Evolutionary conservation across 2,329 filamentous ascomycete genomes (phyloP).

Genomic region (Diaporthe citri): DNA sequence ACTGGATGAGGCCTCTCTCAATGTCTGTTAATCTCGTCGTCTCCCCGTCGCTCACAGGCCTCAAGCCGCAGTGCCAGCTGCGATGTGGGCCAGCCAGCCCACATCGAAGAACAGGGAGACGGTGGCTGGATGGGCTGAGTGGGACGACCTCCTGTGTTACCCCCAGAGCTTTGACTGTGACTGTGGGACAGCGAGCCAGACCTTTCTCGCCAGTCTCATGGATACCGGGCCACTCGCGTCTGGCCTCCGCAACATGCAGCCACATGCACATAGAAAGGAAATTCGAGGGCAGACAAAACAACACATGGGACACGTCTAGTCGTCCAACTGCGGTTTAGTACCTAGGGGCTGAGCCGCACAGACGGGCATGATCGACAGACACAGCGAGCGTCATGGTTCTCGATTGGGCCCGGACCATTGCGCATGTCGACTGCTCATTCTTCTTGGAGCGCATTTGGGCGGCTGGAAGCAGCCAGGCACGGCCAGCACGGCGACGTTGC

Average conservation of each 20-base stretch:
- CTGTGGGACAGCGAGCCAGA: slow-evolving; percentile 6
- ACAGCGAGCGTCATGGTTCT: slow-evolving; percentile 32
- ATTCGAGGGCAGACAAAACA: slow-evolving; percentile 16
- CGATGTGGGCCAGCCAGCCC: background rate
- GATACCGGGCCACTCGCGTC: background rate
- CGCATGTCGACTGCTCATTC: slow-evolving; percentile 1
- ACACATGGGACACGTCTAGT: slow-evolving; percentile 12
- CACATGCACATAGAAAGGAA: background rate
- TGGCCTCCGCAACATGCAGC: background rate
- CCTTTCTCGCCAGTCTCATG: background rate
- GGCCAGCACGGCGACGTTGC: background rate
- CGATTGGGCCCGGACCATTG: slow-evolving; percentile 31
- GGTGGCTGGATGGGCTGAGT: slow-evolving; percentile 5
- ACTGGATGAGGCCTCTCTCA: slow-evolving; percentile 19
- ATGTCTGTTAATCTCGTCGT: background rate
- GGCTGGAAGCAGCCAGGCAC: slow-evolving; percentile 3
- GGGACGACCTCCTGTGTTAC: background rate
- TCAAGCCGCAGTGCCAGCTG: background rate
- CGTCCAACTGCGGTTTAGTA: background rate
- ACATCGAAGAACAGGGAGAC: background rate
- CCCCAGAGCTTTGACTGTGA: background rate
- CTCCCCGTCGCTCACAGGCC: background rate
- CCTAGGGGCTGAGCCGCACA: slow-evolving; percentile 22
- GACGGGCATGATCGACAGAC: slow-evolving; percentile 20
- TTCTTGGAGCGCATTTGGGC: background rate